A percentile compares a stretch with the other conserved stretches of the same genome.
phyloP scores from a whole-genome alignment of 2,329 filamentous ascomycete species.

The Pseudodiploospora longispora region DNA sequence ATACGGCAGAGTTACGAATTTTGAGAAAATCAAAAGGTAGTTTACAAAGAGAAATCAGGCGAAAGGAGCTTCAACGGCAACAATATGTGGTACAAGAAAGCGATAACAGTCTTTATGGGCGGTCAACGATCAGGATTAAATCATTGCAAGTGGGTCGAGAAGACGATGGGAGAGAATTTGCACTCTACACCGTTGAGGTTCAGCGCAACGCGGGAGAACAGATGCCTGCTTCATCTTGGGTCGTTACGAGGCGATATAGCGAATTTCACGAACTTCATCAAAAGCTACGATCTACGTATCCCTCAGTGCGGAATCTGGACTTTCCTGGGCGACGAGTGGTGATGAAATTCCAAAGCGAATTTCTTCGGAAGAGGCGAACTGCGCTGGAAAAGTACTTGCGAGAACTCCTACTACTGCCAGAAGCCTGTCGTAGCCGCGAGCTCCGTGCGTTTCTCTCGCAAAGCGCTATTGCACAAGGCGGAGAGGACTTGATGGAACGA shows the following conservation, averaged over 20 bases:
- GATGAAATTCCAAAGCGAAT: slow-evolving; percentile 94
- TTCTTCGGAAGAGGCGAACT: slow-evolving; percentile 77
- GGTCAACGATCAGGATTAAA: slow-evolving; percentile 82
- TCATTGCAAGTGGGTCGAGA: slow-evolving; percentile 88
- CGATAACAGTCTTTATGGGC: slow-evolving; percentile 92
- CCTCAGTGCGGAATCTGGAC: slow-evolving; percentile 80
- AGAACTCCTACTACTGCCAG: slow-evolving; percentile 75
- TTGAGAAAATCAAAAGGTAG: slow-evolving; percentile 90
- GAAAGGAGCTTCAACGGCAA: slow-evolving; percentile 91
- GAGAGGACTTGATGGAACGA: slow-evolving; percentile 44
- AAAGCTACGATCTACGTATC: slow-evolving; percentile 73
- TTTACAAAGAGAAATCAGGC: slow-evolving; percentile 80
- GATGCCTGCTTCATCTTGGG: slow-evolving; percentile 94
- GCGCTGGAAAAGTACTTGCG: slow-evolving; percentile 81
- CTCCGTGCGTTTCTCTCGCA: slow-evolving; percentile 88
- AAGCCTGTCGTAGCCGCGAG: slow-evolving; percentile 90
- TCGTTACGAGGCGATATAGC: slow-evolving; percentile 85
- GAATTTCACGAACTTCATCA: slow-evolving; percentile 96
- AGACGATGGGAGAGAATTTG: slow-evolving; percentile 87
- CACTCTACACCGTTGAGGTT: slow-evolving; percentile 88
- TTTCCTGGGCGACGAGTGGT: slow-evolving; percentile 89
- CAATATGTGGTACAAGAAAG: slow-evolving; percentile 97
- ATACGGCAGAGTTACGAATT: slow-evolving; percentile 86
- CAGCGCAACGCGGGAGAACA: slow-evolving; percentile 84
- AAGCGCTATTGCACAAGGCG: slow-evolving; percentile 61